Base-by-base conservation (phyloP, 108 stramenopile genomes). In the Thalassiosira profunda region DNA sequence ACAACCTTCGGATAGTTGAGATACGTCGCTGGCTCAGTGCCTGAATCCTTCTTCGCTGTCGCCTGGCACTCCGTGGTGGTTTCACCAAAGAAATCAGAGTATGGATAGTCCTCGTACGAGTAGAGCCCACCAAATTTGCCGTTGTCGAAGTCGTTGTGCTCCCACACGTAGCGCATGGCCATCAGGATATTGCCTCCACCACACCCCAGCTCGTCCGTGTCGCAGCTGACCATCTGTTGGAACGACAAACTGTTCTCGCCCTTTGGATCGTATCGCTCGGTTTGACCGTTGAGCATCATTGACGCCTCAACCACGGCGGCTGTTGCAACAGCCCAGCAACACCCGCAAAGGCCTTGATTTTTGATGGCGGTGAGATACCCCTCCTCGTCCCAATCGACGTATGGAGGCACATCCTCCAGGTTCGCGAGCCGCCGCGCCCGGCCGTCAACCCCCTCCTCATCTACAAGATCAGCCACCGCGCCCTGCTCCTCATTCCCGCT, bases 311-410 rank as follows among this genome's bases (percentile, higher is more conserved):
- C 63, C 7, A 90, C 79, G 0, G 93, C 97, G 4, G 90, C 90
- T 15, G 89, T 76, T 14, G 93, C 86, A 51, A 98, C 91, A 4
- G 97, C 91, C 96, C 97, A 98, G 82, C 96, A 98, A 30, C 84
- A 89, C n/a, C 88, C 93, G 73, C 93, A 94, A 29, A 83, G 69
- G 5, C 86, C 91, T 75, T 96, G 95, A 79, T 94, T 86, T 72
- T 94, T 94, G 20, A 94, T 87, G 8, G 49, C 49, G 20, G 96
- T 94, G 2, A 90, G 88, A 23, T 73, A 85, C 8, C 90, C 93
- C n/a, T 58, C 48, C 15, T 48, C 74, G 41, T 76, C 60, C 96
- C 96, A 97, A 81, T 97, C 88, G 8, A 97, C 72, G 20, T 66
- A 42, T 3, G 35, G 33, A 21, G 82, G 73, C 12, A 68, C 48